Percentiles rank a stretch among this genome's conserved stretches.
Conservation (phyloP, 2,329 filamentous ascomycete species). For the Xylogone sp. region DNA sequence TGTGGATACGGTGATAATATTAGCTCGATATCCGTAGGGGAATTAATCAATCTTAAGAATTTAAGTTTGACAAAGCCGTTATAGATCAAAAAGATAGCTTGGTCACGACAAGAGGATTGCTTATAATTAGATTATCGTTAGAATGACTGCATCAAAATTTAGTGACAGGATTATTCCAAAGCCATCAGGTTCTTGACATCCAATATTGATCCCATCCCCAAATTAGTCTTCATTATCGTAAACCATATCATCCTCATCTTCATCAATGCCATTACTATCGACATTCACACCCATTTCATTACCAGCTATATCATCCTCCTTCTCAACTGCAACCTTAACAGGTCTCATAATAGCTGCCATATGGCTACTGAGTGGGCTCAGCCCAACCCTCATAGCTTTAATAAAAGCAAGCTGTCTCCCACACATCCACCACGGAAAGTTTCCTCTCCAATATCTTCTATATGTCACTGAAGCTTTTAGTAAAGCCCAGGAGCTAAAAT, state of each 20-base stretch:
- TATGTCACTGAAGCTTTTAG: slow-evolving; percentile 37
- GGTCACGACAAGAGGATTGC: too few relatives aligned
- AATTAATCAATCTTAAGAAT: too few relatives aligned
- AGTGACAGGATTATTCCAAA: too few relatives aligned
- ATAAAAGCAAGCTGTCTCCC: slow-evolving; percentile 23
- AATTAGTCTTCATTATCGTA: too few relatives aligned
- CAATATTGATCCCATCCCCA: too few relatives aligned
- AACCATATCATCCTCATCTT: background rate
- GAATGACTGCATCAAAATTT: too few relatives aligned
- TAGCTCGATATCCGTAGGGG: too few relatives aligned
- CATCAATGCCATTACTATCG: background rate
- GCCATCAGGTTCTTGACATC: too few relatives aligned
- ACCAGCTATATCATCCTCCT: background rate
- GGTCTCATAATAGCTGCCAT: background rate
- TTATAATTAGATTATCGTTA: too few relatives aligned
- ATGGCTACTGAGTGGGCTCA: background rate
- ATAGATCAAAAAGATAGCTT: too few relatives aligned
- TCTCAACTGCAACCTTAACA: background rate
- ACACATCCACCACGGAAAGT: slow-evolving; percentile 24
- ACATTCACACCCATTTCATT: background rate
- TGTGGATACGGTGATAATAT: too few relatives aligned
- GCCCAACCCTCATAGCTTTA: slow-evolving; percentile 14
- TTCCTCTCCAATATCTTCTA: background rate
- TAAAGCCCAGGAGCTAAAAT: slow-evolving; percentile 33
- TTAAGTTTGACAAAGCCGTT: too few relatives aligned